Conservation (phyloP, 2,329 filamentous ascomycete genomes). For the Didymellaceae sp. region DNA sequence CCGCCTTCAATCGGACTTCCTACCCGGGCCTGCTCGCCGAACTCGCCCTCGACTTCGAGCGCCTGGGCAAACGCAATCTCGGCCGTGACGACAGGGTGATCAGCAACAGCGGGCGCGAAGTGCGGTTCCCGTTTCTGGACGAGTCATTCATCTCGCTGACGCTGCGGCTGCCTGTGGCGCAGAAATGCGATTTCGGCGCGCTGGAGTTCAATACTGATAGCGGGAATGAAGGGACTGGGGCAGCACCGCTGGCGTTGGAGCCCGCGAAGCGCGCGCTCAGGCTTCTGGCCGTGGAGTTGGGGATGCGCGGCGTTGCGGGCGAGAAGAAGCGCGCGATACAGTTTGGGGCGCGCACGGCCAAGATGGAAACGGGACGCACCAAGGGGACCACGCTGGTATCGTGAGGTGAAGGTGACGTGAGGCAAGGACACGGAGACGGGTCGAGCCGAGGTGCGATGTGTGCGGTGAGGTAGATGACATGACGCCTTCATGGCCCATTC, state of each 20-base stretch:
- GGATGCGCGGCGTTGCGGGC: conserved; percentile 72
- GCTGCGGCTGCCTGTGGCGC: conserved; percentile 73
- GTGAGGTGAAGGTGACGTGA: too few relatives aligned
- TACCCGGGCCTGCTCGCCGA: conserved; percentile 79
- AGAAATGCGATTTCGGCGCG: conserved; percentile 85
- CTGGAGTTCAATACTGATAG: too few relatives aligned
- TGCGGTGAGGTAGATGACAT: conserved; percentile 34
- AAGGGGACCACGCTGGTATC: too few relatives aligned
- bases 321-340: conserved; percentile 90
- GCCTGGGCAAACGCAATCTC: conserved; percentile 91
- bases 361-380: conserved; percentile 57
- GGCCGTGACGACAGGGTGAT: conserved; percentile 93
- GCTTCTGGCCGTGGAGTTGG: conserved; percentile 75
- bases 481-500: too few relatives aligned
- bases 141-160: conserved; percentile 86
- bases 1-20: conserved; percentile 73
- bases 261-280: conserved; percentile 82
- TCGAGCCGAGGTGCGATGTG: too few relatives aligned
- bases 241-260: conserved; percentile 69
- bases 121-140: conserved; percentile 88
- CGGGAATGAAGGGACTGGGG: too few relatives aligned
- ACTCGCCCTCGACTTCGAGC: conserved; percentile 80
- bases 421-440: too few relatives aligned
- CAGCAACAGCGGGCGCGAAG: conserved; percentile 86
- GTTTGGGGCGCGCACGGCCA: conserved; percentile 52